Evolutionary conservation across 768 basidiomycete species (phyloP).

Genomic region (Dacryopinax spathularia): DNA sequence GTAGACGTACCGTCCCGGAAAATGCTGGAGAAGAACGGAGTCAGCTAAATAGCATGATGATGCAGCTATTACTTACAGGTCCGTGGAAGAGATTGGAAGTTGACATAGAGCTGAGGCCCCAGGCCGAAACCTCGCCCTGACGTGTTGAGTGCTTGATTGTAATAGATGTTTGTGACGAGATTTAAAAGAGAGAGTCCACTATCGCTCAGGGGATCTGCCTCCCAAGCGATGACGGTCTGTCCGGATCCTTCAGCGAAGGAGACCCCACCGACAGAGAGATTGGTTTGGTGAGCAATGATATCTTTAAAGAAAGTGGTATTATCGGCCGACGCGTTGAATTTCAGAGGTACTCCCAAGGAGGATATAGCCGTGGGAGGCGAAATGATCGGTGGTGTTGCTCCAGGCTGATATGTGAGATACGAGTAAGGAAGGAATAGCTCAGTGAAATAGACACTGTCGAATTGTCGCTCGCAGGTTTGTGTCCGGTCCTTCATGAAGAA

Average conservation of each 20-base stretch:
- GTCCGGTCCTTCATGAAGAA: slow-evolving; percentile 42
- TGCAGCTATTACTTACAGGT: not conserved
- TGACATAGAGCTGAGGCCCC: not conserved
- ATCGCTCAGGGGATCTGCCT: slow-evolving; percentile 45
- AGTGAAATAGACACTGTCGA: slow-evolving; percentile 25
- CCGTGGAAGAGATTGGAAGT: not conserved
- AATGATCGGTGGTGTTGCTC: slow-evolving; percentile 25
- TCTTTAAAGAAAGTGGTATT: slow-evolving; percentile 45
- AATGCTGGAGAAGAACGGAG: not conserved
- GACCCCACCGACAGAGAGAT: slow-evolving; percentile 52
- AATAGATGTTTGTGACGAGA: slow-evolving; percentile 50
- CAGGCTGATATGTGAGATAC: slow-evolving; percentile 18
- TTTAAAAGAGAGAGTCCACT: slow-evolving; percentile 51
- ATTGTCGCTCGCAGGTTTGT: slow-evolving; percentile 37
- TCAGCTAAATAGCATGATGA: not conserved
- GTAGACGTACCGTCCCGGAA: slow-evolving; percentile 1
- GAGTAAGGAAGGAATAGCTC: slow-evolving; percentile 44
- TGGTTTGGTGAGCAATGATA: slow-evolving; percentile 38
- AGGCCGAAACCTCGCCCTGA: slow-evolving; percentile 23
- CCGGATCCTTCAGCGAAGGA: slow-evolving; percentile 42
- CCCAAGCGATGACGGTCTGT: slow-evolving; percentile 52
- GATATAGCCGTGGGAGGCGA: slow-evolving; percentile 41
- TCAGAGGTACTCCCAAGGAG: slow-evolving; percentile 29
- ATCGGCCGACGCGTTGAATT: slow-evolving; percentile 21
- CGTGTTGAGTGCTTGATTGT: slow-evolving; percentile 45